A percentile compares a stretch with the other conserved stretches of the same genome.
Conservation (phyloP, 2,329 filamentous ascomycete genomes). For the Fusarium sublunatum region DNA sequence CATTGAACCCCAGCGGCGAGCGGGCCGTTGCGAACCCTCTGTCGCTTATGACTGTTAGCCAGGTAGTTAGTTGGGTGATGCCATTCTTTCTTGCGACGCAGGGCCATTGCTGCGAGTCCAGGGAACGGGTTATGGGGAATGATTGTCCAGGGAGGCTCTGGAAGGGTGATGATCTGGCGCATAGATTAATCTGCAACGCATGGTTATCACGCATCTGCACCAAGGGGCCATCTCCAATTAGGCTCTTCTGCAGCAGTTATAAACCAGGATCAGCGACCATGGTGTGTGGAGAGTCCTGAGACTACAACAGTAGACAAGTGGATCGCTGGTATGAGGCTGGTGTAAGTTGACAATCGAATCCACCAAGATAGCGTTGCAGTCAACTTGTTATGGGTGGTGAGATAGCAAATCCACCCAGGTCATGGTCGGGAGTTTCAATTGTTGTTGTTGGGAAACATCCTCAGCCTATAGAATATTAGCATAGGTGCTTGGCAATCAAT, state of each 20-base stretch:
- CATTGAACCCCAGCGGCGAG: slow-evolving; percentile 18
- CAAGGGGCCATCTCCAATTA: slow-evolving; percentile 38
- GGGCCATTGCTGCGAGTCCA: slow-evolving; percentile 13
- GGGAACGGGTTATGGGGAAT: slow-evolving; percentile 23
- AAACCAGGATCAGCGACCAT: slow-evolving; percentile 10
- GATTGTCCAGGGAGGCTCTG: slow-evolving; percentile 17
- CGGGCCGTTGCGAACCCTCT: slow-evolving; percentile 23
- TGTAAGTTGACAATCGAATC: slow-evolving; percentile 15
- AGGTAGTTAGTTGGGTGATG: background rate
- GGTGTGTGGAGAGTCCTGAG: slow-evolving; percentile 27
- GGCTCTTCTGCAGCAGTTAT: slow-evolving; percentile 34
- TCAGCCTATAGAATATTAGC: background rate
- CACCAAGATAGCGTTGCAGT: slow-evolving; percentile 22
- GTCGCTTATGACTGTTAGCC: slow-evolving; percentile 7
- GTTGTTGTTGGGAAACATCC: background rate
- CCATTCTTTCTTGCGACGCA: background rate
- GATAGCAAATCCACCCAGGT: slow-evolving; percentile 12
- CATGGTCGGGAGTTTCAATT: slow-evolving; percentile 8
- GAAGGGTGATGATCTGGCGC: slow-evolving; percentile 17
- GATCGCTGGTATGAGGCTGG: slow-evolving; percentile 33
- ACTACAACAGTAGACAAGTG: slow-evolving; percentile 7
- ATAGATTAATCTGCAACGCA: slow-evolving; percentile 33
- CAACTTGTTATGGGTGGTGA: slow-evolving; percentile 15
- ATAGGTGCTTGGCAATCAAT: slow-evolving; percentile 11
- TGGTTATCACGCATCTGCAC: slow-evolving; percentile 19